Evolutionary conservation across 257 asterid genomes (phyloP).

Genomic region (Leonotis leonurus): DNA sequence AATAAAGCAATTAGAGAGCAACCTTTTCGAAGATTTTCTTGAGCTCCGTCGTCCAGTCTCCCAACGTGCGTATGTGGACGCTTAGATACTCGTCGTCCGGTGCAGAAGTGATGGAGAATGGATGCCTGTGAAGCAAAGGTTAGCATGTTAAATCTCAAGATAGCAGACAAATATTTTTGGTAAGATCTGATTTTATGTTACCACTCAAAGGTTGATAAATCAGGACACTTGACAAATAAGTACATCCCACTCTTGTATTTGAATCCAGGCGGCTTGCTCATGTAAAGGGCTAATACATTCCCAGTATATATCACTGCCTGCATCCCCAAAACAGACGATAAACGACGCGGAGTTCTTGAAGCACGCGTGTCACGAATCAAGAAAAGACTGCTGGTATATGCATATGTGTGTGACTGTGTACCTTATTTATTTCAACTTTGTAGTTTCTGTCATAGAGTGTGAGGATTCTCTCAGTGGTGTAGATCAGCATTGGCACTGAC

Average conservation of each 20-base stretch:
- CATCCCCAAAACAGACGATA: neutral
- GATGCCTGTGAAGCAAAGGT: slow-evolving; percentile 52
- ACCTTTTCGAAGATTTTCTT: slow-evolving; percentile 59
- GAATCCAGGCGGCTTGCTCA: slow-evolving; percentile 79
- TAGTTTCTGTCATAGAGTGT: slow-evolving; percentile 49
- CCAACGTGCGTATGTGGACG: slow-evolving; percentile 74
- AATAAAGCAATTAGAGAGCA: neutral
- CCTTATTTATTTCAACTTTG: slow-evolving; percentile 61
- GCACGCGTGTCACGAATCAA: neutral
- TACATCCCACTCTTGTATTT: slow-evolving; percentile 96
- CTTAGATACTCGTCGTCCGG: slow-evolving; percentile 81
- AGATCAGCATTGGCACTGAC: slow-evolving; percentile 49
- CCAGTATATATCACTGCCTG: slow-evolving; percentile 91
- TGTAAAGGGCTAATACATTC: slow-evolving; percentile 73
- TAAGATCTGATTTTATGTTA: slow-evolving; percentile 12
- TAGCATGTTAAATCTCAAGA: neutral
- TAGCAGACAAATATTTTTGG: neutral
- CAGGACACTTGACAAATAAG: slow-evolving; percentile 80
- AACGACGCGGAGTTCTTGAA: neutral
- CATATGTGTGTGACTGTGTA: no score
- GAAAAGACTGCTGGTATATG: neutral
- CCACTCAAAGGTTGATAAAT: slow-evolving; percentile 78
- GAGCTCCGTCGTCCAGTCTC: slow-evolving; percentile 94
- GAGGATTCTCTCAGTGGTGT: slow-evolving; percentile 57
- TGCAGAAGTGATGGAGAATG: slow-evolving; percentile 93